A percentile compares a stretch with the other conserved stretches of the same genome.
phyloP scores from a whole-genome alignment of 306 rosid species.

The Psophocarpus tetragonolobus region DNA sequence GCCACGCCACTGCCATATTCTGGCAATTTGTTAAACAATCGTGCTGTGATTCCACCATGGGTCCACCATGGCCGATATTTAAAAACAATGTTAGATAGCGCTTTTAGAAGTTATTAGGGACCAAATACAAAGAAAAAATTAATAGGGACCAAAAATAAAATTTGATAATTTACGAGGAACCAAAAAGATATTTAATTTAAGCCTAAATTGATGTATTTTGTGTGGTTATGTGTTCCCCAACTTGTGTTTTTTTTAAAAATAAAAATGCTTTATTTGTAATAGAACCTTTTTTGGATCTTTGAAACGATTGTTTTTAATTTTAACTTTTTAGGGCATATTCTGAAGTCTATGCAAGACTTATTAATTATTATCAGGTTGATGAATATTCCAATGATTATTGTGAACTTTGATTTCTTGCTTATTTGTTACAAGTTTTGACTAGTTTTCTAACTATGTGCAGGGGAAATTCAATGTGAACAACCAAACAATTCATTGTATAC shows the following conservation, averaged over 20 bases:
- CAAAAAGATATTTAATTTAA: too few species aligned
- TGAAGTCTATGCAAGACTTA: neutral
- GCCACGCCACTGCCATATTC: too few species aligned
- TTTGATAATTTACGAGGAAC: too few species aligned
- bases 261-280: neutral
- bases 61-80: too few species aligned
- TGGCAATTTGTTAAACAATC: too few species aligned
- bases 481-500: conserved; percentile 96
- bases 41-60: too few species aligned
- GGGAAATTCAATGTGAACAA: conserved; percentile 95
- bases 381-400: conserved; percentile 1
- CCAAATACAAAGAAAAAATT: too few species aligned
- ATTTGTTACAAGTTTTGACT: conserved; percentile 20
- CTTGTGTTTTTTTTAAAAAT: neutral
- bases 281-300: neutral
- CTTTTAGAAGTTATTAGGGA: too few species aligned
- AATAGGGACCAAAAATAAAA: too few species aligned
- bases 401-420: conserved; percentile 9
- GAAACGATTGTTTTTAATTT: neutral
- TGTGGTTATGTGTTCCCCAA: conserved; percentile 23
- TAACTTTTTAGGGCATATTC: neutral
- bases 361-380: conserved; percentile 3
- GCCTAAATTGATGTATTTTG: conserved; percentile 8
- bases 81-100: too few species aligned
- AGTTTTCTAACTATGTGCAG: conserved; percentile 45